phyloP scores from a whole-genome alignment of 306 rosid genomes.

The Castanea sativa region DNA sequence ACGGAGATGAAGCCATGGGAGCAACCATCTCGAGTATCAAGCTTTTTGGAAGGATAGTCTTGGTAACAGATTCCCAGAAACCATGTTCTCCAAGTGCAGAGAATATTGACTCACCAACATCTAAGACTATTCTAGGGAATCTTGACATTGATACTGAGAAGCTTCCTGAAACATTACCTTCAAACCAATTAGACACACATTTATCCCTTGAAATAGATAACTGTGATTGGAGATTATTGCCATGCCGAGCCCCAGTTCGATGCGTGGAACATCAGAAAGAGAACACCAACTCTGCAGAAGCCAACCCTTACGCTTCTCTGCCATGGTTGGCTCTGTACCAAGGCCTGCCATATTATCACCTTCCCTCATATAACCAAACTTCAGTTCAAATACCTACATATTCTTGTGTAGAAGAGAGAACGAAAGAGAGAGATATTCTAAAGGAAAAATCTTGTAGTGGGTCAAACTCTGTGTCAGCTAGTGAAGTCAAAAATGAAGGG shows the following conservation, averaged over 20 bases:
- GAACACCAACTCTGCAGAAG: slow-evolving; percentile 18
- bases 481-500: slow-evolving; percentile 34
- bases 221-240: slow-evolving; percentile 23
- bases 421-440: slow-evolving; percentile 25
- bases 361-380: slow-evolving; percentile 23
- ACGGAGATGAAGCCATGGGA: slow-evolving; percentile 24
- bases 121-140: slow-evolving; percentile 23
- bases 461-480: slow-evolving; percentile 46
- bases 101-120: slow-evolving; percentile 19
- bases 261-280: slow-evolving; percentile 28
- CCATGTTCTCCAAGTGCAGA: slow-evolving; percentile 25
- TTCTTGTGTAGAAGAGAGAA: slow-evolving; percentile 32
- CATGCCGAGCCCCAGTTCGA: slow-evolving; percentile 21
- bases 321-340: slow-evolving; percentile 50
- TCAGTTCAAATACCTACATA: slow-evolving; percentile 22
- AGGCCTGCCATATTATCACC: slow-evolving; percentile 33
- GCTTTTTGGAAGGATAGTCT: slow-evolving; percentile 81
- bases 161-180: slow-evolving; percentile 32
- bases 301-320: slow-evolving; percentile 20
- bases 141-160: slow-evolving; percentile 27
- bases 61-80: slow-evolving; percentile 37
- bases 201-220: slow-evolving; percentile 45
- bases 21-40: slow-evolving; percentile 44
- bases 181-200: slow-evolving; percentile 30
- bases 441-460: slow-evolving; percentile 55